Conservation (phyloP, 1,284 basidiomycete genomes). For the Golubevia pallescens region DNA sequence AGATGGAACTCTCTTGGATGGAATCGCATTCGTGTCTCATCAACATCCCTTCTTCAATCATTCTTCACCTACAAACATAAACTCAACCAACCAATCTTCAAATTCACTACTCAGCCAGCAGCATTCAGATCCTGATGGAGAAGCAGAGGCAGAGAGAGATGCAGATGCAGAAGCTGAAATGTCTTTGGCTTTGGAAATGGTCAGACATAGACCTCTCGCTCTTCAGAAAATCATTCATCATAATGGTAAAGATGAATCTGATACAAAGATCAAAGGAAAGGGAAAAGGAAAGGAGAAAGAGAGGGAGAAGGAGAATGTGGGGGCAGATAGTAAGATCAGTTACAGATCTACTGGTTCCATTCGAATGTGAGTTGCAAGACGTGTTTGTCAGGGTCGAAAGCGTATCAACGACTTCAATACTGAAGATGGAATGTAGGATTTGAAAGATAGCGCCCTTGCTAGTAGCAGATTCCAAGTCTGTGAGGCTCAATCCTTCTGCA, state of each 20-base stretch:
- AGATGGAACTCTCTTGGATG: constrained; percentile 48
- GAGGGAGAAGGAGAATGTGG: not conserved
- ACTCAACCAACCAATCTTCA: constrained; percentile 2
- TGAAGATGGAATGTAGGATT: too few relatives aligned
- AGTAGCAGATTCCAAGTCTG: too few relatives aligned
- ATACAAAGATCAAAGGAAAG: not conserved
- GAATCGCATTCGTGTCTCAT: constrained; percentile 46
- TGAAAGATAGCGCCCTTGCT: too few relatives aligned
- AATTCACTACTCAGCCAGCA: not conserved
- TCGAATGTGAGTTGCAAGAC: constrained; percentile 7
- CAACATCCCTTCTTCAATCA: constrained; percentile 35
- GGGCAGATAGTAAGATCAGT: not conserved
- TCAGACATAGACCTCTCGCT: constrained; percentile 43
- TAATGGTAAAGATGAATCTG: not conserved
- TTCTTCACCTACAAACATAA: constrained; percentile 2
- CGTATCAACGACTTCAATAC: too few relatives aligned
- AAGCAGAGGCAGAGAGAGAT: not conserved
- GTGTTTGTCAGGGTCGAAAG: too few relatives aligned
- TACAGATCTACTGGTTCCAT: constrained; percentile 21
- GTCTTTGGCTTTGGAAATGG: constrained; percentile 56
- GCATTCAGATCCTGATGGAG: too few relatives aligned
- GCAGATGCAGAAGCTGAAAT: constrained; percentile 42
- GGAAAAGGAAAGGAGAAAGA: not conserved
- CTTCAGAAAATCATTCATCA: constrained; percentile 17
- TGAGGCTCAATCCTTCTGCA: too few relatives aligned